Evolutionary conservation across 345 rosid species (phyloP), one percentile per base, ranked within the genome.

Genomic region (Citropsis articulata): DNA sequence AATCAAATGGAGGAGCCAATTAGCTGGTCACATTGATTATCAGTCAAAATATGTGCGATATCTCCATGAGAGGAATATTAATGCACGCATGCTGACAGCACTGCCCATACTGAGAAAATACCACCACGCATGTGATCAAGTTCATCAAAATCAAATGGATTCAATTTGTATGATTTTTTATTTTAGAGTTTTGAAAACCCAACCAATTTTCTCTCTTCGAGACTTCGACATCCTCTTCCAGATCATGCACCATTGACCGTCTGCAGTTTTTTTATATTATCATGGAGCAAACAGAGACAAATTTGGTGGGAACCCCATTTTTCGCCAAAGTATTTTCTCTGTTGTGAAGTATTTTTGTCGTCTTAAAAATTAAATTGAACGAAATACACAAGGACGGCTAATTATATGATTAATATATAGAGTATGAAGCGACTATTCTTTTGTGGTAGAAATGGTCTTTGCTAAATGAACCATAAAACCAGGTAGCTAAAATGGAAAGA

Each of bases 401-500:
- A 48, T 18, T 8, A 25, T 50, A 28, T 19, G 19, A 45, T 45
- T 45, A 45, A 10, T 45, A 13, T 13, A 45, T 4, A 13, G 16
- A 1, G 50, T 45, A 45, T 45, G 4, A 13, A 45, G 5, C 50
- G 50, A 45, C 5, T 0, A 3, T 25, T 62, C 25, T 74, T 10
- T 31, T 60, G 5, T 19, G 69, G 68, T 42, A 27, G 16, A 60
- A 36, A 27, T 16, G 28, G 18, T 28, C 60, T 71, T 27, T 28
- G 70, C 68, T 30, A 66, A 79, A n/a, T 12, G 7, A 40, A 8
- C 61, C 25, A 22, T 56, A 56, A 56, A 56, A 38, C 18, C 78
- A 33, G 67, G 63, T 1, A 21, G 63, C 75, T 21, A 24, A 40
- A 22, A 73, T 81, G 84, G 75, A 55, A 67, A 76, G 35, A 62